Conservation (phyloP, 768 basidiomycete species). For the Lactarius deliciosus region DNA sequence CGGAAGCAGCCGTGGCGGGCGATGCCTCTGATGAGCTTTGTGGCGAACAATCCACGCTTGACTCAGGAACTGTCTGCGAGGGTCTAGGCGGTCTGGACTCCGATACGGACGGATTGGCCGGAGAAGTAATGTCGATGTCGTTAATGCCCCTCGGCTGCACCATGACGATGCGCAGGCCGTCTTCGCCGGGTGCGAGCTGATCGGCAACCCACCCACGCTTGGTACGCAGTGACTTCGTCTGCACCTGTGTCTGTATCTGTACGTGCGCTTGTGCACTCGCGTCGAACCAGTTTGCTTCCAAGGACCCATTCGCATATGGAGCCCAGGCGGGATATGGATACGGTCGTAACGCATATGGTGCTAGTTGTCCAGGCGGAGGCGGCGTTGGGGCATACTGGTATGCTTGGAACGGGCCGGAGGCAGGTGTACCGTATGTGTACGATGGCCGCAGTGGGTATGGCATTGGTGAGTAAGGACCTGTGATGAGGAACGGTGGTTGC, state of each 20-base stretch:
- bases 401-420: conserved; percentile 7
- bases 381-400: conserved; percentile 15
- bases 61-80: not conserved
- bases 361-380: conserved; percentile 18
- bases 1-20: not conserved
- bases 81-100: not conserved
- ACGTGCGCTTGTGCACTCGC: conserved; percentile 12
- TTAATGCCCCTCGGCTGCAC: conserved; percentile 18
- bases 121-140: not conserved
- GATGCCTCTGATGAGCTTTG: not conserved
- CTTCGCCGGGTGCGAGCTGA: conserved; percentile 3
- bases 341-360: conserved; percentile 24
- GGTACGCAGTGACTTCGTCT: conserved; percentile 6
- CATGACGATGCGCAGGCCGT: conserved; percentile 19
- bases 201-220: conserved; percentile 14
- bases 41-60: not conserved
- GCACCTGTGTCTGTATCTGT: conserved; percentile 8
- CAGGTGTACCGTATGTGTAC: conserved; percentile 18
- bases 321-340: conserved; percentile 30
- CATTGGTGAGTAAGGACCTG: conserved; percentile 33
- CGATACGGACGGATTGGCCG: not conserved
- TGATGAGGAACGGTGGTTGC: conserved; percentile 29
- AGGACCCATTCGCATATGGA: conserved; percentile 11
- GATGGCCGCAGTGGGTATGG: conserved; percentile 30
- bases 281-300: conserved; percentile 16